Evolutionary conservation across 2,329 filamentous ascomycete genomes (phyloP), one percentile per base, ranked within the genome.

Genomic region (Fusarium udum): DNA sequence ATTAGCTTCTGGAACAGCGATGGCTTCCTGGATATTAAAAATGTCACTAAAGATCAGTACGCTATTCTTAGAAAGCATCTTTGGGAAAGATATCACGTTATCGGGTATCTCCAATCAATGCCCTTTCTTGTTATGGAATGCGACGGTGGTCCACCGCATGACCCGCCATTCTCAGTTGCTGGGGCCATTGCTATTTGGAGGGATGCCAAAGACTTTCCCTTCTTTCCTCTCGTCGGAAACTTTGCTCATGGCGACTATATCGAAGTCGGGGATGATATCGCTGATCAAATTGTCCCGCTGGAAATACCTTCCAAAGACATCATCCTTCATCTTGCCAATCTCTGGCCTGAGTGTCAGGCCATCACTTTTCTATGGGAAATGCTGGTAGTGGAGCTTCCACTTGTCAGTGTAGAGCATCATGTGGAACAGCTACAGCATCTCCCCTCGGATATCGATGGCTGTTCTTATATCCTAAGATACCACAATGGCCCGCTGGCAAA

Each of bases 161-260:
- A 26, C 42, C 42, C 42, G 11, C 42, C 42, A 12, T 45, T 45
- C 16, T 26, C 16, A 0, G 11, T 45, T 3, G 42, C 42, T 18
- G n/a, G 42, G 42, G n/a, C 16, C 7, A 6, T 45, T 45, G 5
- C 11, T 9, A 45, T 45, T 9, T 45, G n/a, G 11, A 1, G 3
- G 24, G 3, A 45, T 18, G 42, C 42, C 11, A 12, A 6, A 8
- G 42, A 45, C 15, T 4, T 3, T 24, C 1, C 4, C 11, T 43
- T 43, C n/a, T 4, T 0, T 1, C 10, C n/a, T 43, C 0, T 18
- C 7, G 7, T 13, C 4, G 42, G 42, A 12, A 10, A 6, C 11
- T 26, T 45, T 26, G 16, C 42, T 11, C 0, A 8, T 12, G n/a
- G 42, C 7, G 42, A 45, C 0, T 0, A 9, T 0, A 9, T 45